phyloP scores from a whole-genome alignment of 2,329 filamentous ascomycete species.

The Ophiocordyceps australis region DNA sequence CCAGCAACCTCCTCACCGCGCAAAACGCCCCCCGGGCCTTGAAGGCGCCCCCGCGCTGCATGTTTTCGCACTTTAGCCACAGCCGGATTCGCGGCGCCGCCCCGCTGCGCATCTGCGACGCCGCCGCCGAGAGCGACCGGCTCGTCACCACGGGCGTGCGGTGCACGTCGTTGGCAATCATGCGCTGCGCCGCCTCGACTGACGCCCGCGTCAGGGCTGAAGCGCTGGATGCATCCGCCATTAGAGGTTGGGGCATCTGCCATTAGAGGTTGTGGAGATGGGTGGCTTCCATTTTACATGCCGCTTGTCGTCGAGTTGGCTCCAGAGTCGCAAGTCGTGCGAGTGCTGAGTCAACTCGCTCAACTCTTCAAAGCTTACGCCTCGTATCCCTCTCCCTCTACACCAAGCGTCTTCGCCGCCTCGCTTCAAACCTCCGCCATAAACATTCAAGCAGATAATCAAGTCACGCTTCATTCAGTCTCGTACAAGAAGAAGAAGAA shows the following conservation, averaged over 20 bases:
- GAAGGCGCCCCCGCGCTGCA: constrained; percentile 82
- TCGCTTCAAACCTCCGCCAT: too few relatives aligned
- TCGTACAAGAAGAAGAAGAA: too few relatives aligned
- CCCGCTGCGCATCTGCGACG: constrained; percentile 47
- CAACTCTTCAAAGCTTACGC: too few relatives aligned
- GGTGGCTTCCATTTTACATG: too few relatives aligned
- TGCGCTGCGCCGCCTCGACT: constrained; percentile 50
- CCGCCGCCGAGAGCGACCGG: constrained; percentile 53
- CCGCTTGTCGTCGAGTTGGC: too few relatives aligned
- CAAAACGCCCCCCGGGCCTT: constrained; percentile 86
- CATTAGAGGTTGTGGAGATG: neutral
- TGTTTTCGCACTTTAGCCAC: constrained; percentile 93
- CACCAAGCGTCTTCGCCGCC: too few relatives aligned
- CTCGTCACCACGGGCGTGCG: constrained; percentile 70
- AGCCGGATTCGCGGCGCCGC: constrained; percentile 49
- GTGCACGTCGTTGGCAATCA: constrained; percentile 64
- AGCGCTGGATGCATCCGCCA: constrained; percentile 16
- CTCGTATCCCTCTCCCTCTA: too few relatives aligned
- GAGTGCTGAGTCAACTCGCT: too few relatives aligned
- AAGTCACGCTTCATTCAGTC: too few relatives aligned
- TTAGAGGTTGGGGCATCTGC: neutral
- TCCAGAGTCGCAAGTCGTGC: too few relatives aligned
- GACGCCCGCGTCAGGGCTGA: constrained; percentile 55
- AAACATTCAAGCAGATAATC: too few relatives aligned
- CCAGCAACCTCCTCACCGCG: constrained; percentile 52